These are phyloP conservation scores for Fraxinus sp. DNA, from an alignment of 305 asterid species.

Conservation along the genomic window DNA sequence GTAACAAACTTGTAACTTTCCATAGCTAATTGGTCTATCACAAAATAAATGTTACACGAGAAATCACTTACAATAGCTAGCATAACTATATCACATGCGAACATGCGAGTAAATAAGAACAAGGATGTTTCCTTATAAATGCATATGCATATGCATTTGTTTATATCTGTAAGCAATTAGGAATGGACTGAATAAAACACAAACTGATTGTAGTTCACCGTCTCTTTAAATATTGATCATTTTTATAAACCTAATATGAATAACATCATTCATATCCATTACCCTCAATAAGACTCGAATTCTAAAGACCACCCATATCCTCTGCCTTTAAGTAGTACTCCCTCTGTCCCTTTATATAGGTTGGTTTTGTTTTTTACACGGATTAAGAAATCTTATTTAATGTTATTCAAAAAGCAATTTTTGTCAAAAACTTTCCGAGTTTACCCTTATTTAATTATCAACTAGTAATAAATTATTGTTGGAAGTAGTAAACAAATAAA, in stretches of 20 bases:
- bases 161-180: not conserved
- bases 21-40: not conserved
- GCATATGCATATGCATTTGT: not conserved
- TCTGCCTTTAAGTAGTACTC: not conserved
- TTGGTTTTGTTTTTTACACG: not conserved
- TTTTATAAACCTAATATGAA: not conserved
- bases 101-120: not conserved
- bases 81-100: not conserved
- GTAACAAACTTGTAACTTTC: conserved; percentile 1
- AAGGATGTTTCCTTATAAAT: not conserved
- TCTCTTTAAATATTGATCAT: not conserved
- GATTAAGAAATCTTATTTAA: not conserved
- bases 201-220: not conserved
- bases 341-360: not conserved
- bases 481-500: not conserved
- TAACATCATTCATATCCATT: not conserved
- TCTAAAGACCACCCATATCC: not conserved
- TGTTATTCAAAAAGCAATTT: not conserved
- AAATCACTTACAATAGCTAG: not conserved
- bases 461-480: not conserved
- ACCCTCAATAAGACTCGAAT: not conserved
- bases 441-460: not conserved
- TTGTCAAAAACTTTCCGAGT: not conserved
- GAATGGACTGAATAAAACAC: not conserved
- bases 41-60: conserved; percentile 2